Conservation (phyloP, 805 yeast genomes). For the Candida sphagnicola region DNA sequence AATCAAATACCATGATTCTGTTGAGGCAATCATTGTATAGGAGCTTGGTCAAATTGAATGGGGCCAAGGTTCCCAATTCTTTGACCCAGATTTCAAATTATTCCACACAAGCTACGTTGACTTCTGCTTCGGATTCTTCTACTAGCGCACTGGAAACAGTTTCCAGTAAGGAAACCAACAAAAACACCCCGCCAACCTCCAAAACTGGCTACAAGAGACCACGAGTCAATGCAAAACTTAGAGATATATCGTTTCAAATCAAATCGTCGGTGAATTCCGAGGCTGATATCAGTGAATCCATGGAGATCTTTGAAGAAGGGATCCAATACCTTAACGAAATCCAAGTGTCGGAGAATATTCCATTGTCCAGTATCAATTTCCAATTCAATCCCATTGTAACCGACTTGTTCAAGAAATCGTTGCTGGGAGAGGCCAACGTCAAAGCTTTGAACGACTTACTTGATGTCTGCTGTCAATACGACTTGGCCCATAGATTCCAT, state of each 20-base stretch:
- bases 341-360: conserved; percentile 29
- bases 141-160: no score
- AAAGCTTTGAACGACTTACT: conserved; percentile 18
- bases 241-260: conserved; percentile 33
- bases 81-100: conserved; percentile 2
- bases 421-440: conserved; percentile 3
- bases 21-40: conserved; percentile 11
- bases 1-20: conserved; percentile 15
- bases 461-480: conserved; percentile 23
- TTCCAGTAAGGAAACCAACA: background rate
- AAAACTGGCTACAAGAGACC: conserved; percentile 1
- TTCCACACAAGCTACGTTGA: background rate
- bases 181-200: background rate
- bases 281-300: conserved; percentile 23
- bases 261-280: conserved; percentile 17
- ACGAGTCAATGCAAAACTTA: conserved; percentile 23
- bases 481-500: conserved; percentile 32
- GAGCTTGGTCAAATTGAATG: conserved; percentile 5
- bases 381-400: conserved; percentile 26
- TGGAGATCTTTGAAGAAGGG: conserved; percentile 40
- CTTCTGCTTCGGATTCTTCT: background rate
- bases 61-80: background rate
- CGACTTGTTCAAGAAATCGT: conserved; percentile 17
- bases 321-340: conserved; percentile 34
- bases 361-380: conserved; percentile 19